Evolutionary conservation across 208 protist species (phyloP), one percentile per base, ranked within the genome.

Genomic region (Herpetomonas muscarum): DNA sequence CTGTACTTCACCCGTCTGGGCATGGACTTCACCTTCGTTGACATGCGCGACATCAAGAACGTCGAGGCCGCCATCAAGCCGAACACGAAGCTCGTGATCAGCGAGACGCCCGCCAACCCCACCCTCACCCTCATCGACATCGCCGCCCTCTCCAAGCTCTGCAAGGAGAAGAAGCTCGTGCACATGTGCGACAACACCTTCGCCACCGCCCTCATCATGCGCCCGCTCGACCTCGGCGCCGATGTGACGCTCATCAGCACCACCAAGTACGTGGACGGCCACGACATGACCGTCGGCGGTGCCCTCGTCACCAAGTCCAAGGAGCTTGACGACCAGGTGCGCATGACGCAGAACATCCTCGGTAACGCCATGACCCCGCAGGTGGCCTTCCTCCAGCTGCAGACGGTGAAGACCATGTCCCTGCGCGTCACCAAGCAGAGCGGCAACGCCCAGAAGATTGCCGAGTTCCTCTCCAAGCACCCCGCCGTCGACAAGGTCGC

Each of bases 191-290:
- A 99, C 68, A 98, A 95, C 79, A 99, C 97, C 19, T 99, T 99
- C 59, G 86, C 95, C 55, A 97, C 96, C 12, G 84, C 97, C n/a
- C 83, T 92, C 65, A 98, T 98, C 75, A 97, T 96, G 78, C 76
- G 84, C 29, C 92, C 97, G 46, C 81, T 98, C 24, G 84, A 97
- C 59, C 76, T 92, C 36, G 98, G 97, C 61, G 97, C 92, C n/a
- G 96, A 99, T 59, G 75, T 99, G 22, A 97, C 95, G 2, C 71
- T 98, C 15, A 92, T 98, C 71, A 97, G 90, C 57, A 94, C 96
- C 19, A 99, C 96, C 52, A 99, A 99, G 81, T 98, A 95, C 68
- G 77, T 98, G 31, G 97, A 98, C 61, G 97, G 98, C 55, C 97
- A 99, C 70, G 90, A 92, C 62, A 97, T 98, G 75, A 95, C 91